A percentile compares a stretch with the other conserved stretches of the same genome.
phyloP scores from a whole-genome alignment of 2,329 filamentous ascomycete species.

The Monosporascus sp. region DNA sequence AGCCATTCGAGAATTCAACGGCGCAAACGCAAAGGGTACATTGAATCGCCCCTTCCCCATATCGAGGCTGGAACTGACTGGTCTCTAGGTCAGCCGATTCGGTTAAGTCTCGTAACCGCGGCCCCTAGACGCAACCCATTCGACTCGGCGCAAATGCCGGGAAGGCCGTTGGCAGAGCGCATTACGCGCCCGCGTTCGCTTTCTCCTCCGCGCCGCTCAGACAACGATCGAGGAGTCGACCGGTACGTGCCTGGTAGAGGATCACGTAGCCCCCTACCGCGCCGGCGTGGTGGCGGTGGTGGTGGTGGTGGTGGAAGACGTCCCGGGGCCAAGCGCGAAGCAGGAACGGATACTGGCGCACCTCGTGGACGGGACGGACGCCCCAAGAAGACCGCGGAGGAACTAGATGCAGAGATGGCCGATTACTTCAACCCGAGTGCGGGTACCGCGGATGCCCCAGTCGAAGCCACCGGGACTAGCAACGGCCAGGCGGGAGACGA shows the following conservation, averaged over 20 bases:
- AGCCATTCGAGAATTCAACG: slow-evolving; percentile 77
- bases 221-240: slow-evolving; percentile 64
- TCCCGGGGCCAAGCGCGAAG: slow-evolving; percentile 42
- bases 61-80: neutral
- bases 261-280: slow-evolving; percentile 56
- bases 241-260: slow-evolving; percentile 64
- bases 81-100: slow-evolving; percentile 68
- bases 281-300: slow-evolving; percentile 40
- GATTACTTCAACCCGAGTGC: slow-evolving; percentile 69
- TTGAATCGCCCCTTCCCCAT: neutral
- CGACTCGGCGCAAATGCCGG: slow-evolving; percentile 49
- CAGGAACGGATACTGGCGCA: slow-evolving; percentile 36
- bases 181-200: slow-evolving; percentile 64
- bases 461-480: slow-evolving; percentile 24
- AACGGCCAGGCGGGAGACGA: slow-evolving; percentile 41
- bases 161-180: slow-evolving; percentile 55
- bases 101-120: slow-evolving; percentile 58
- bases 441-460: slow-evolving; percentile 32
- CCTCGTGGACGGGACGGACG: slow-evolving; percentile 48
- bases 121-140: slow-evolving; percentile 51
- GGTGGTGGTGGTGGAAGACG: slow-evolving; percentile 43
- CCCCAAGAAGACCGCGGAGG: slow-evolving; percentile 80
- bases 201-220: slow-evolving; percentile 42
- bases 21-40: slow-evolving; percentile 79
- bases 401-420: slow-evolving; percentile 94